A percentile compares a stretch with the other conserved stretches of the same genome.
Conservation (phyloP, 176 grass and related monocot species). For the Puccinellia tenuiflora region DNA sequence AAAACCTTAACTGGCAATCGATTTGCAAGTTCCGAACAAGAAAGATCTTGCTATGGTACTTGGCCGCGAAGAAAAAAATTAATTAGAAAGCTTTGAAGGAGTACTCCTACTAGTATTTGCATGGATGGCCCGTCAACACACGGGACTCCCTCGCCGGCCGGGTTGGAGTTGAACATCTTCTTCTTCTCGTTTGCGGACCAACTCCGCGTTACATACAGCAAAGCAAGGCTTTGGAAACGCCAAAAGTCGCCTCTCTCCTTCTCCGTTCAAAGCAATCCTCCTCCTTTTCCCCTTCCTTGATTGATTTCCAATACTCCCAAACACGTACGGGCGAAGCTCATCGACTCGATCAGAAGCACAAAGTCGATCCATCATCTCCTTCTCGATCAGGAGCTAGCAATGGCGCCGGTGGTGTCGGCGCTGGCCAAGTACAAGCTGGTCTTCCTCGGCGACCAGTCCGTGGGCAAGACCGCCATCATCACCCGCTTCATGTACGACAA, state of each 20-base stretch:
- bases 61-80: not conserved
- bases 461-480: constrained; percentile 77
- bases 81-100: not conserved
- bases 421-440: constrained; percentile 86
- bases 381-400: not conserved
- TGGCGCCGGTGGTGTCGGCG: constrained; percentile 57
- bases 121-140: not conserved
- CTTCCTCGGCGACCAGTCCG: constrained; percentile 79
- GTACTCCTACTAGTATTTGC: not conserved
- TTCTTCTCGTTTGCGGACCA: not conserved
- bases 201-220: not conserved
- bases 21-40: not conserved
- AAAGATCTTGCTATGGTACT: not conserved
- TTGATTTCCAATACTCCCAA: not conserved
- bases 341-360: not conserved
- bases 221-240: constrained; percentile 19
- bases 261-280: constrained; percentile 32
- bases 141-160: not conserved
- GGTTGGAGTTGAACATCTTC: not conserved
- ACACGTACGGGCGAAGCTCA: too few relatives aligned
- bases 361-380: not conserved
- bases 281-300: not conserved
- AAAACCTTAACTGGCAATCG: not conserved
- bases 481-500: constrained; percentile 97
- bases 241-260: constrained; percentile 29